phyloP scores from a whole-genome alignment of 352 stramenopile genomes.

The Pythium phragmiticola region DNA sequence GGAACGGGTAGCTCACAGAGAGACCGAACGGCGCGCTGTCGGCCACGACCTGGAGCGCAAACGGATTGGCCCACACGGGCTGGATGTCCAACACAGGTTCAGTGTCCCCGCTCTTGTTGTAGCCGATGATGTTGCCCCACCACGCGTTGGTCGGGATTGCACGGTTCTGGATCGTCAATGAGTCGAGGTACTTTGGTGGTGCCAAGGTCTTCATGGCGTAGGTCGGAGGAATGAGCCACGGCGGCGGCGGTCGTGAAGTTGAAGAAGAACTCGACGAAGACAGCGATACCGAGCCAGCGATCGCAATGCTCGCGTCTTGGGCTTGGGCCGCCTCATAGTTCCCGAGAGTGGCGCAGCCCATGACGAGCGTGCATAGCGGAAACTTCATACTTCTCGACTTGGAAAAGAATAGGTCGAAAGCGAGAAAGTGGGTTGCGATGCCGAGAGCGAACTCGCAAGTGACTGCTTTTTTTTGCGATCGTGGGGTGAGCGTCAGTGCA shows the following conservation, averaged over 20 bases:
- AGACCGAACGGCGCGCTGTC: slow-evolving; percentile 50
- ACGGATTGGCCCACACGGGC: slow-evolving; percentile 62
- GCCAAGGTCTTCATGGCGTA: background rate
- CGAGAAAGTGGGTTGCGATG: background rate
- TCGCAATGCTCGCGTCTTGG: background rate
- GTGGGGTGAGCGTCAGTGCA: background rate
- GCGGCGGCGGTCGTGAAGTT: background rate
- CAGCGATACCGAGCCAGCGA: too few relatives aligned
- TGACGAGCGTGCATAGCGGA: background rate
- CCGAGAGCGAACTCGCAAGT: slow-evolving; percentile 12
- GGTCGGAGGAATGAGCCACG: background rate
- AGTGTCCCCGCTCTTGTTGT: slow-evolving; percentile 32
- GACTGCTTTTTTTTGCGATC: background rate
- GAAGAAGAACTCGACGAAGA: background rate
- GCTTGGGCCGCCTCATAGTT: background rate
- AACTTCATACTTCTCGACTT: slow-evolving; percentile 12
- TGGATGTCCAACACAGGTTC: slow-evolving; percentile 43
- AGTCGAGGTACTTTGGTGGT: too few relatives aligned
- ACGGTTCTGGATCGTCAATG: too few relatives aligned
- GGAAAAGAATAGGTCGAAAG: background rate
- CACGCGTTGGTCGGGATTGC: slow-evolving; percentile 73
- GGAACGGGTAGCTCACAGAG: slow-evolving; percentile 53
- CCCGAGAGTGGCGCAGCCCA: slow-evolving; percentile 9
- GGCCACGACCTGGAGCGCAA: slow-evolving; percentile 41
- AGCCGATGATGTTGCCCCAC: slow-evolving; percentile 56